Evolutionary conservation across 2,329 filamentous ascomycete genomes (phyloP).

Genomic region (Neofusicoccum cordaticola): DNA sequence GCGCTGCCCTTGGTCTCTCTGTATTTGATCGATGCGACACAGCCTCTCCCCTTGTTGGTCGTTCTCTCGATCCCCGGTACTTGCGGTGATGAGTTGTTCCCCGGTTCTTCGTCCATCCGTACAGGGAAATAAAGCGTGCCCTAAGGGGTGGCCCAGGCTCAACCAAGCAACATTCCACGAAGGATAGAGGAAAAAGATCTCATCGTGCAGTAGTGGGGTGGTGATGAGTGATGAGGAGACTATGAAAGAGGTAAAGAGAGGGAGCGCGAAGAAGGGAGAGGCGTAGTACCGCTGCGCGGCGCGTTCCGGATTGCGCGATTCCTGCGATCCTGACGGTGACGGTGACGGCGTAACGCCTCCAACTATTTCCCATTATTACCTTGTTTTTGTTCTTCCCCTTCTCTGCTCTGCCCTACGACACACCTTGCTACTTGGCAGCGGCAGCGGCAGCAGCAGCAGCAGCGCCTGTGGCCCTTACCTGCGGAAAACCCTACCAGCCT

Average conservation of each 20-base stretch:
- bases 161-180: too few relatives aligned
- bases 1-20: neutral
- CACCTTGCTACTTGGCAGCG: too few relatives aligned
- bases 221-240: too few relatives aligned
- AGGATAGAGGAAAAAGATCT: neutral
- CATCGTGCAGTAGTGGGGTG: neutral
- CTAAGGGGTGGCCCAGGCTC: too few relatives aligned
- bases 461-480: neutral
- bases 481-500: neutral
- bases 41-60: neutral
- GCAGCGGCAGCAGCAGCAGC: too few relatives aligned
- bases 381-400: neutral
- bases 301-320: conserved; percentile 6
- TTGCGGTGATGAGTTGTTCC: neutral
- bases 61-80: too few relatives aligned
- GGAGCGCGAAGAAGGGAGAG: too few relatives aligned
- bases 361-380: neutral
- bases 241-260: neutral
- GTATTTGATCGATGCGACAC: neutral
- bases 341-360: neutral
- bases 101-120: neutral
- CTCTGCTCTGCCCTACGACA: too few relatives aligned
- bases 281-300: neutral
- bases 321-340: neutral
- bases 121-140: neutral